Conservation (phyloP, 495 filamentous ascomycete species). For the Trichoderma asperelloides region DNA sequence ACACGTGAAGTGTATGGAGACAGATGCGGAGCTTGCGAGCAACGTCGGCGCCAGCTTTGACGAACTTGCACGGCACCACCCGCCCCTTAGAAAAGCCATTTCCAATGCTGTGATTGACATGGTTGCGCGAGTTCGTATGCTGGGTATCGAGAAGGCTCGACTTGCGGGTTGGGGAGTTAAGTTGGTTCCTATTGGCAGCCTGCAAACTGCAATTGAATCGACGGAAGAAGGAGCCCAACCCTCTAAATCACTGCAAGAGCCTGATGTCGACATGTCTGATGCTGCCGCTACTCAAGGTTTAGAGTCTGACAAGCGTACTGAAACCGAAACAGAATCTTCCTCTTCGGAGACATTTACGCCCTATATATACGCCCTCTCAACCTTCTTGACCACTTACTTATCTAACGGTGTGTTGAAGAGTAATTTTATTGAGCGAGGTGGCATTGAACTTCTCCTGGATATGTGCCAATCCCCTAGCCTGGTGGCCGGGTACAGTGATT, state of each 20-base stretch:
- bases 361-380: constrained; percentile 64
- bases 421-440: constrained; percentile 67
- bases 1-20: constrained; percentile 72
- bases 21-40: constrained; percentile 42
- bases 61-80: constrained; percentile 90
- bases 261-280: constrained; percentile 52
- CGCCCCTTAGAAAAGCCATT: constrained; percentile 66
- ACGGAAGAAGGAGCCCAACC: not conserved
- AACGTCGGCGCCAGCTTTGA: constrained; percentile 79
- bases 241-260: not conserved
- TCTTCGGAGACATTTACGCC: constrained; percentile 30
- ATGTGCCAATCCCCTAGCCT: constrained; percentile 72
- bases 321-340: not conserved
- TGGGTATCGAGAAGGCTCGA: constrained; percentile 60
- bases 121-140: constrained; percentile 63
- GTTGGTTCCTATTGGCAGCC: constrained; percentile 54
- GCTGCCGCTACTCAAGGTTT: constrained; percentile 13
- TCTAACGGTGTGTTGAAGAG: constrained; percentile 65
- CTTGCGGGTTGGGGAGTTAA: constrained; percentile 67
- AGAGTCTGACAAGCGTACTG: not conserved
- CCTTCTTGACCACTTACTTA: constrained; percentile 72
- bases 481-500: constrained; percentile 62
- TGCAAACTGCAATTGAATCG: constrained; percentile 40
- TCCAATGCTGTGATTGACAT: constrained; percentile 74
- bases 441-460: constrained; percentile 76